A percentile compares a stretch with the other conserved stretches of the same genome.
Evolutionary conservation across 1,284 basidiomycete genomes (phyloP).

Genomic region (Afroboletus lepidellus): DNA sequence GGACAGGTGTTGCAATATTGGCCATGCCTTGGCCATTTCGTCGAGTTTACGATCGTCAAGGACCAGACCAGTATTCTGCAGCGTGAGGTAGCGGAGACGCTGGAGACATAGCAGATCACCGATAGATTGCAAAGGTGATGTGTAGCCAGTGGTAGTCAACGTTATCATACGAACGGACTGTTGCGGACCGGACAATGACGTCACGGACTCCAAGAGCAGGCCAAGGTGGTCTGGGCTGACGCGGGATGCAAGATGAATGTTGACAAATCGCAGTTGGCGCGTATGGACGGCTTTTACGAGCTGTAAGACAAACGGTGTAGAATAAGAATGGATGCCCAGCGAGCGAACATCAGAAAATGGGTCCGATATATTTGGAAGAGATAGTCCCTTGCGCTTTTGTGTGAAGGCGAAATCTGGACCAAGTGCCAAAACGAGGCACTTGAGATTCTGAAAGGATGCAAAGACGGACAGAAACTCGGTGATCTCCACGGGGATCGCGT

Average conservation of each 20-base stretch:
- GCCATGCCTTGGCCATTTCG: conserved; percentile 25
- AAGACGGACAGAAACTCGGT: conserved; percentile 20
- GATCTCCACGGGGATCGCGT: conserved; percentile 16
- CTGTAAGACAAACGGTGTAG: conserved; percentile 15
- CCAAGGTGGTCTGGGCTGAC: conserved; percentile 13
- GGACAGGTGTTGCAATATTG: conserved; percentile 19
- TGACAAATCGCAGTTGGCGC: conserved; percentile 17
- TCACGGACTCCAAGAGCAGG: conserved; percentile 10
- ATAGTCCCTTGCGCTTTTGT: conserved; percentile 9
- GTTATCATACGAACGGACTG: conserved; percentile 16
- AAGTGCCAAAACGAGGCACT: conserved; percentile 20
- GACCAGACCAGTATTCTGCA: conserved; percentile 16
- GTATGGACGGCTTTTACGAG: conserved; percentile 13
- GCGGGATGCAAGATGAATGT: conserved; percentile 21
- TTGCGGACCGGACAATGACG: conserved; percentile 11
- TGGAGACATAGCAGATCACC: conserved; percentile 10
- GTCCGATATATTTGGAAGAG: not conserved
- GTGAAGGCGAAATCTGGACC: conserved; percentile 10
- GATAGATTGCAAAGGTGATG: conserved; percentile 16
- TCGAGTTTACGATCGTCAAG: conserved; percentile 21
- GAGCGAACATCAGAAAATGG: conserved; percentile 18
- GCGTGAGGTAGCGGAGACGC: conserved; percentile 17
- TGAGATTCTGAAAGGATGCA: conserved; percentile 16
- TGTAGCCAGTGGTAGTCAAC: conserved; percentile 14
- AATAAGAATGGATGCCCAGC: conserved; percentile 23